Evolutionary conservation across 2,329 filamentous ascomycete species (phyloP).

Genomic region (Neoarthrinium moseri): DNA sequence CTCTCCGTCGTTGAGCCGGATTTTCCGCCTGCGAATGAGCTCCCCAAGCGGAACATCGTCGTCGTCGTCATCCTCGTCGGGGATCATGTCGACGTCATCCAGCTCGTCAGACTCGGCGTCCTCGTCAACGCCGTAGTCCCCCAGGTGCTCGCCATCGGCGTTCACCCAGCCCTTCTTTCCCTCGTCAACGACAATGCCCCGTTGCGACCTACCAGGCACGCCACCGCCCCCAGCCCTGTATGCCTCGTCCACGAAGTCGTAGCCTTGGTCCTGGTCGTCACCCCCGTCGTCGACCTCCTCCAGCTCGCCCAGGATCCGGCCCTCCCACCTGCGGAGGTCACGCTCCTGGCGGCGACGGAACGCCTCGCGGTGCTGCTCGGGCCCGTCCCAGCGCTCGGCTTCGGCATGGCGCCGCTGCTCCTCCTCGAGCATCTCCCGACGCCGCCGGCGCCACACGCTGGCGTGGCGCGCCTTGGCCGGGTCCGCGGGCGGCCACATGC

Average conservation of each 20-base stretch:
- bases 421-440: constrained; percentile 27
- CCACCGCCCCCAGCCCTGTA: constrained; percentile 19
- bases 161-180: constrained; percentile 69
- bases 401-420: constrained; percentile 13
- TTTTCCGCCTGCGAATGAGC: constrained; percentile 57
- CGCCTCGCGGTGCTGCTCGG: constrained; percentile 46
- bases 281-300: constrained; percentile 45
- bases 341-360: constrained; percentile 49
- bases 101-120: constrained; percentile 53
- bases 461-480: constrained; percentile 57
- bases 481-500: constrained; percentile 63
- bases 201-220: not conserved
- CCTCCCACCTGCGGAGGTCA: constrained; percentile 39
- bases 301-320: constrained; percentile 45
- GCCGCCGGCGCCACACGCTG: constrained; percentile 31
- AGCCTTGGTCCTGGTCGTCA: constrained; percentile 35
- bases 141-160: constrained; percentile 69
- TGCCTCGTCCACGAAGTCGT: constrained; percentile 35
- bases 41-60: constrained; percentile 70
- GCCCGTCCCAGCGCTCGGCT: constrained; percentile 26
- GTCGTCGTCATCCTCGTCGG: constrained; percentile 31
- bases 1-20: constrained; percentile 28
- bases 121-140: constrained; percentile 79
- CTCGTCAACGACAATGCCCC: constrained; percentile 28
- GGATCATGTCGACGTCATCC: constrained; percentile 34